phyloP scores from a whole-genome alignment of 2,329 filamentous ascomycete genomes.

The Zasmidium angulare region DNA sequence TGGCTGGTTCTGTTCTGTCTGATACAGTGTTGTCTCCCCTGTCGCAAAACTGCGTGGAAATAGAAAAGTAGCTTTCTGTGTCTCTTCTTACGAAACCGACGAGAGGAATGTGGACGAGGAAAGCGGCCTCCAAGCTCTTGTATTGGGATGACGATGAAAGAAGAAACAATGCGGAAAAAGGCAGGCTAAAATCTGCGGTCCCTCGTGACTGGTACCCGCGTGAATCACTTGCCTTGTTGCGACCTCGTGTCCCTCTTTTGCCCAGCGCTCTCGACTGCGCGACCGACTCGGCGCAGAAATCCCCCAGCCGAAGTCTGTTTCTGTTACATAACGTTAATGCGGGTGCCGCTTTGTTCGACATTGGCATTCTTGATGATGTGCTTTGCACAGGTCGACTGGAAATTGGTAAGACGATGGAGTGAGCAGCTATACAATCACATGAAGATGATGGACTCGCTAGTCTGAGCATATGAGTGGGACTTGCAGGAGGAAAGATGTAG shows the following conservation, averaged over 20 bases:
- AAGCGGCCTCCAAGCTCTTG: too few relatives aligned
- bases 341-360: too few relatives aligned
- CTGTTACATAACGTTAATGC: background rate
- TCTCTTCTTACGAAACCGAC: background rate
- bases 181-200: background rate
- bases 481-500: too few relatives aligned
- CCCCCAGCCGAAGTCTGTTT: background rate
- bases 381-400: too few relatives aligned
- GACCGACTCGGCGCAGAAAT: background rate
- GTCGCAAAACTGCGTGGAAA: background rate
- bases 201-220: background rate
- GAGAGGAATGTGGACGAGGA: background rate
- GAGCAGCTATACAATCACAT: too few relatives aligned
- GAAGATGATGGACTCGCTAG: too few relatives aligned
- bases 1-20: too few relatives aligned
- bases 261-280: background rate
- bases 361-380: too few relatives aligned
- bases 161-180: background rate
- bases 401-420: too few relatives aligned
- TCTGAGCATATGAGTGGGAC: too few relatives aligned
- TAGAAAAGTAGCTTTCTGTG: background rate
- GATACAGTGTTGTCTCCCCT: background rate
- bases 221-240: background rate
- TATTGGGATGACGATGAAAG: too few relatives aligned
- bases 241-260: too few relatives aligned